These are phyloP conservation scores for Pterocarpus santalinus DNA, from an alignment of 306 rosid genomes.

Conservation along the genomic window DNA sequence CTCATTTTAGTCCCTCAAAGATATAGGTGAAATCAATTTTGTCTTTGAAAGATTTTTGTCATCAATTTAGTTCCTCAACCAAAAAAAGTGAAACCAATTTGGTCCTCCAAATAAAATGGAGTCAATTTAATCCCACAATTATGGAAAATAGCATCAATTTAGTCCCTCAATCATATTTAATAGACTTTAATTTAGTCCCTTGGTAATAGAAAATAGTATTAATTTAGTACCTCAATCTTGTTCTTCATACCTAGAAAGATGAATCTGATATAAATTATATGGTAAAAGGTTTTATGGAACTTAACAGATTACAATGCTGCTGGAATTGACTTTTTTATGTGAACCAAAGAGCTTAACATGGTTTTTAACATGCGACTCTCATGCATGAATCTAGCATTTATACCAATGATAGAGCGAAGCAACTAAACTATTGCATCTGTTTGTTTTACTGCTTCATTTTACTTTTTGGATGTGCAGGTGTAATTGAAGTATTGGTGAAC, in stretches of 20 bases:
- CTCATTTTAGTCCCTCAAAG: not conserved
- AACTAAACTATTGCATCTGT: conserved; percentile 15
- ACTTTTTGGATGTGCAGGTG: conserved; percentile 67
- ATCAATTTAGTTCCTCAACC: not conserved
- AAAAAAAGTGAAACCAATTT: not conserved
- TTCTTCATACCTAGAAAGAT: not conserved
- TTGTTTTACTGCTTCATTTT: conserved; percentile 41
- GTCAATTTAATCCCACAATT: not conserved
- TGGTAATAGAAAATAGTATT: too few relatives aligned
- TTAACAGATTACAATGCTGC: conserved; percentile 4
- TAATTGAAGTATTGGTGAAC: conserved; percentile 77
- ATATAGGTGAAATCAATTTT: not conserved
- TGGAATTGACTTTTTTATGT: not conserved
- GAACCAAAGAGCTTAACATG: not conserved
- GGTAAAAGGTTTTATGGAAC: not conserved
- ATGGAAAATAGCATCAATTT: not conserved
- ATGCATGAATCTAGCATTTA: conserved; percentile 40
- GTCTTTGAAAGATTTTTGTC: not conserved
- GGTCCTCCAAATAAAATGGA: not conserved
- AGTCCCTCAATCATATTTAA: not conserved
- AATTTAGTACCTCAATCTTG: not conserved
- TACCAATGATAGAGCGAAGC: conserved; percentile 28
- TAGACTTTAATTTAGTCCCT: too few relatives aligned
- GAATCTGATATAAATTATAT: not conserved
- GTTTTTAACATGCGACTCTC: conserved; percentile 3